Percentiles rank a stretch among this genome's conserved stretches.
Conservation (phyloP, 768 basidiomycete genomes). For the Phaeotremella skinneri region DNA sequence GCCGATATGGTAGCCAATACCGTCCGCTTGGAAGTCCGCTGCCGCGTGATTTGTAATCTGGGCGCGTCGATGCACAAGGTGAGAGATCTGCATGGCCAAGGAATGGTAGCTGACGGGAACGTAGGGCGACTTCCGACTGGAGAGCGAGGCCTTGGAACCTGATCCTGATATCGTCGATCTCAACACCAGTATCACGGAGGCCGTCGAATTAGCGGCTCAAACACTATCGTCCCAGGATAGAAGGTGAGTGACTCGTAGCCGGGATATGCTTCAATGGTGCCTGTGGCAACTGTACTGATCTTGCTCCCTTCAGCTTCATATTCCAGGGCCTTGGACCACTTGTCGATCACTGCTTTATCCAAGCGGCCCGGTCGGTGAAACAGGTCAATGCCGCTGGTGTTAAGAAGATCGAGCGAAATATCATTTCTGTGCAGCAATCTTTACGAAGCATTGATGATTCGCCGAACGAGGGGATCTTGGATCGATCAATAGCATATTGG, state of each 20-base stretch:
- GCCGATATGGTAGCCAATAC: slow-evolving; percentile 82
- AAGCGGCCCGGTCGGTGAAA: slow-evolving; percentile 68
- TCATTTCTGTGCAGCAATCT: slow-evolving; percentile 86
- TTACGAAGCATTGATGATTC: slow-evolving; percentile 67
- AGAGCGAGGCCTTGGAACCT: slow-evolving; percentile 82
- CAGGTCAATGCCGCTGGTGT: slow-evolving; percentile 72
- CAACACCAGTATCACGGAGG: slow-evolving; percentile 72
- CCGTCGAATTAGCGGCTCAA: slow-evolving; percentile 66
- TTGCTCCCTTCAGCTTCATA: slow-evolving; percentile 62
- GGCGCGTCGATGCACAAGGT: slow-evolving; percentile 76
- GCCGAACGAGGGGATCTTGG: slow-evolving; percentile 67
- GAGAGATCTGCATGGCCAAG: slow-evolving; percentile 36
- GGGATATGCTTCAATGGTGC: not conserved
- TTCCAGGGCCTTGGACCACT: slow-evolving; percentile 81
- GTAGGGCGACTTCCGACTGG: slow-evolving; percentile 80
- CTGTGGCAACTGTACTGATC: not conserved
- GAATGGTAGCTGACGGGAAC: slow-evolving; percentile 2
- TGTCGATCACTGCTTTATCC: slow-evolving; percentile 78
- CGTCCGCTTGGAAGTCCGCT: slow-evolving; percentile 81
- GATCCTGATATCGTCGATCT: slow-evolving; percentile 85
- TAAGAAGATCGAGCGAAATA: slow-evolving; percentile 81
- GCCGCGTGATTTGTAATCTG: slow-evolving; percentile 75
- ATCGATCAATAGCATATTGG: slow-evolving; percentile 75
- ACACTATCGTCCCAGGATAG: slow-evolving; percentile 66
- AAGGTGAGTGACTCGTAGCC: slow-evolving; percentile 56